These are phyloP conservation scores for Lactarius evosmus DNA, from an alignment of 768 basidiomycete genomes.

Conservation along the genomic window DNA sequence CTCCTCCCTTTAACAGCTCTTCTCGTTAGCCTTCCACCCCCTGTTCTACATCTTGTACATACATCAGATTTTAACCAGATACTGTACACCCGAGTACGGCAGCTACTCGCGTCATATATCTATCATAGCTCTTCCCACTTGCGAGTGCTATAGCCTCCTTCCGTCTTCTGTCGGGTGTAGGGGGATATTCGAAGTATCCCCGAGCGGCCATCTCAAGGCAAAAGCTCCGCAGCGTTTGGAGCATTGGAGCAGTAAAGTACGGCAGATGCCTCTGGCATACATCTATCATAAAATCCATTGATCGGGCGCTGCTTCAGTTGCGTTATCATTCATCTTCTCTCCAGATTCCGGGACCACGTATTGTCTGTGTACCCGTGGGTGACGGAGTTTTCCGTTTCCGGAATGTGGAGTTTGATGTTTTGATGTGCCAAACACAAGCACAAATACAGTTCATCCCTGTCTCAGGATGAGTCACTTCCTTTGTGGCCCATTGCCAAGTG, in stretches of 20 bases:
- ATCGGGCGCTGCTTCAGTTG: background rate
- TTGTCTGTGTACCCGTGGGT: background rate
- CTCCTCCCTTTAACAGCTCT: background rate
- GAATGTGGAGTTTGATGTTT: background rate
- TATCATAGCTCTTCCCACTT: conserved; percentile 14
- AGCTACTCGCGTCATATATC: conserved; percentile 11
- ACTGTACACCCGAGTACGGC: background rate
- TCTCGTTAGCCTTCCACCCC: background rate
- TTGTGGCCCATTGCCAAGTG: background rate
- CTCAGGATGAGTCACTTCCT: conserved; percentile 1
- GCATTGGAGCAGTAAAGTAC: background rate
- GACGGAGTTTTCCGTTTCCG: background rate
- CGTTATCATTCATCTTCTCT: background rate
- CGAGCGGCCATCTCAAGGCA: background rate
- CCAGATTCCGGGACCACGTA: background rate
- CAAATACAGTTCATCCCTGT: background rate
- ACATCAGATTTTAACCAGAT: background rate
- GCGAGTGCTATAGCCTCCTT: conserved; percentile 11
- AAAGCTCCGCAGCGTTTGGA: background rate
- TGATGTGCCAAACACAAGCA: background rate
- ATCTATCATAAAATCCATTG: background rate
- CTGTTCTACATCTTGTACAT: conserved; percentile 16
- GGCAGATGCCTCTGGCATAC: conserved; percentile 2
- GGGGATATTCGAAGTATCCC: background rate
- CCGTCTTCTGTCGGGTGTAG: background rate